Evolutionary conservation across 805 yeast species (phyloP), one percentile per base, ranked within the genome.

Genomic region (Myxozyma neglecta): DNA sequence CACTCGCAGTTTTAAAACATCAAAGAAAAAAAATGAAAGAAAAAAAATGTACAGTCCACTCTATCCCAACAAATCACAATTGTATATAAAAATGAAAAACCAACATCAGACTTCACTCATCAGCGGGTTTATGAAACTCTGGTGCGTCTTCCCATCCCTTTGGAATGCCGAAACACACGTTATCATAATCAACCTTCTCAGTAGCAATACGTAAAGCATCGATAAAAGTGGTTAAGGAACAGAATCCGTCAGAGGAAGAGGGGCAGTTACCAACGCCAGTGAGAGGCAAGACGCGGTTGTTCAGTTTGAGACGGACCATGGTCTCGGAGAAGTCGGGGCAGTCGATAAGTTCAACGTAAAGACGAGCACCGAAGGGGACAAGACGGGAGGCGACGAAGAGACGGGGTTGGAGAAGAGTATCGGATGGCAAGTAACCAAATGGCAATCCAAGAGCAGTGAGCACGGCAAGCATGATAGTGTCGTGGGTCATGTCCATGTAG

Each of bases 401-500:
- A 18, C 80, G 70, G 4, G 80, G 79, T 24, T 68, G 75, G 56
- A 72, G 71, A 60, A 83, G 78, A 53, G 75, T 74, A 63, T 77
- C 78, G 6, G 80, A 71, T 3, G 85, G 80, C 45, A 84, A 77
- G 45, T 77, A 76, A 9, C 65, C 67, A 24, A 63, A 56, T 2
- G 64, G 77, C 51, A 88, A 71, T 7, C 90, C 91, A 52, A 88
- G 74, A 1, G 93, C 88, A 35, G 89, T 77, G 68, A 86, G 75
- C 68, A 80, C 85, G 46, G 85, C 77, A 64, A 84, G 77, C 46
- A 89, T 73, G 64, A 86, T 87, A 43, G 87, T 81, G 71, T 90
- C 96, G 70, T 90, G 96, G 14, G 89, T 79, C 76, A 89, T 86
- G 66, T 85, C 87, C 67, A 88, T 78, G 79, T 86, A 86, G 51